These are phyloP conservation scores for Gossypium ekmanianum DNA, from an alignment of 345 rosid species.

Conservation along the genomic window DNA sequence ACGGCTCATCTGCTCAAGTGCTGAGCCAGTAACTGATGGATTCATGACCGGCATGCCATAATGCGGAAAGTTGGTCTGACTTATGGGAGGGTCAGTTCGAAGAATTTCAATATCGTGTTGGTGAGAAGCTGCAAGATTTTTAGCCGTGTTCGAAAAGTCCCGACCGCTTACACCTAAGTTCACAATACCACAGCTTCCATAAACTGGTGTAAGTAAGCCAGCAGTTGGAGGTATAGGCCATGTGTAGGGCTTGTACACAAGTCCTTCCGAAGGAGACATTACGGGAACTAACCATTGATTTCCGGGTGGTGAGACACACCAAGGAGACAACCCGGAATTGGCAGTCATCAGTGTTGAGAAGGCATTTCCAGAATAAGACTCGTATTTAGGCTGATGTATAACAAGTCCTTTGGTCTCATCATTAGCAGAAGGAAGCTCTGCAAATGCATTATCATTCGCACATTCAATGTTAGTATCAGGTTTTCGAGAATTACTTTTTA, in stretches of 20 bases:
- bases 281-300: slow-evolving; percentile 78
- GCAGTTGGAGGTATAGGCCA: slow-evolving; percentile 53
- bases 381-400: slow-evolving; percentile 5
- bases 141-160: slow-evolving; percentile 30
- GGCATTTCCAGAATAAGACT: slow-evolving; percentile 19
- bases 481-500: slow-evolving; percentile 21
- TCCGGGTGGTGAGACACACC: slow-evolving; percentile 51
- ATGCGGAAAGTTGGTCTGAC: slow-evolving; percentile 44
- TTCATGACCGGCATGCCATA: slow-evolving; percentile 37
- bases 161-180: slow-evolving; percentile 7
- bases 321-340: slow-evolving; percentile 28
- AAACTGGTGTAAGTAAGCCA: slow-evolving; percentile 46
- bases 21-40: slow-evolving; percentile 26
- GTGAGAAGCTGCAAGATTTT: slow-evolving; percentile 33
- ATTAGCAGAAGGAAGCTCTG: slow-evolving; percentile 33
- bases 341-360: slow-evolving; percentile 21
- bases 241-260: slow-evolving; percentile 68
- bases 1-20: slow-evolving; percentile 33
- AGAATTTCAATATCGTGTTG: slow-evolving; percentile 27
- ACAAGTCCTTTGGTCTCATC: slow-evolving; percentile 28
- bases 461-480: slow-evolving; percentile 31
- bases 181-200: slow-evolving; percentile 40
- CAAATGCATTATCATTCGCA: slow-evolving; percentile 40
- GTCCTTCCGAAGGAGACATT: slow-evolving; percentile 79
- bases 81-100: slow-evolving; percentile 26